Conservation (phyloP, 2,329 filamentous ascomycete species). For the Paramyrothecium sp. region DNA sequence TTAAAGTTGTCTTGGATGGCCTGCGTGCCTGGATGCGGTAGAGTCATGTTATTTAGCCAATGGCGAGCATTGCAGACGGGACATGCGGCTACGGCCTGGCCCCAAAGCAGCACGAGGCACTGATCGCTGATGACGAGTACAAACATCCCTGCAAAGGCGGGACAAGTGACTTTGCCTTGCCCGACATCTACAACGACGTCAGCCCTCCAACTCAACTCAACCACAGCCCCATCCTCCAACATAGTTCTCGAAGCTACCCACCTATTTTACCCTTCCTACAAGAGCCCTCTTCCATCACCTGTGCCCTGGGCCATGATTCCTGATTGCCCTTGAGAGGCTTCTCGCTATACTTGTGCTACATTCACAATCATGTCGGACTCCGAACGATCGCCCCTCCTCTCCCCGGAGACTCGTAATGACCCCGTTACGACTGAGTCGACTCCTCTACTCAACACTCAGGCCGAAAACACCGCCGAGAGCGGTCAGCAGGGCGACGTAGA, state of each 20-base stretch:
- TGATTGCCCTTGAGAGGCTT: not conserved
- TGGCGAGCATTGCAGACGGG: no score
- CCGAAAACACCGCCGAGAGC: not conserved
- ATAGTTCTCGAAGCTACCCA: not conserved
- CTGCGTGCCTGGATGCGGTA: not conserved
- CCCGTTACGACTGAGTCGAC: conserved; percentile 41
- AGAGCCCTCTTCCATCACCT: no score
- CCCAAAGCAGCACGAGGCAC: not conserved
- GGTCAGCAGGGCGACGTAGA: not conserved
- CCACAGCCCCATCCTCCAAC: not conserved
- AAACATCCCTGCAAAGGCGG: not conserved
- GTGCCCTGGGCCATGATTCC: not conserved
- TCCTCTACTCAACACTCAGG: conserved; percentile 37
- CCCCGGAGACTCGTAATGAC: conserved; percentile 26
- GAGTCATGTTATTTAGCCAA: not conserved
- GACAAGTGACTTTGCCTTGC: no score
- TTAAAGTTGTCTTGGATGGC: not conserved
- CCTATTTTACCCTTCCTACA: not conserved
- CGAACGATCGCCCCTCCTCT: conserved; percentile 45
- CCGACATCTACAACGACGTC: not conserved
- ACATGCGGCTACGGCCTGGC: no score
- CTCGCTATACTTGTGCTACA: not conserved
- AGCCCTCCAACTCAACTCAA: not conserved
- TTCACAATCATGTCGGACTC: conserved; percentile 38
- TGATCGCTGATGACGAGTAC: not conserved